phyloP scores from a whole-genome alignment of 306 rosid species.

The Lablab purpureus region DNA sequence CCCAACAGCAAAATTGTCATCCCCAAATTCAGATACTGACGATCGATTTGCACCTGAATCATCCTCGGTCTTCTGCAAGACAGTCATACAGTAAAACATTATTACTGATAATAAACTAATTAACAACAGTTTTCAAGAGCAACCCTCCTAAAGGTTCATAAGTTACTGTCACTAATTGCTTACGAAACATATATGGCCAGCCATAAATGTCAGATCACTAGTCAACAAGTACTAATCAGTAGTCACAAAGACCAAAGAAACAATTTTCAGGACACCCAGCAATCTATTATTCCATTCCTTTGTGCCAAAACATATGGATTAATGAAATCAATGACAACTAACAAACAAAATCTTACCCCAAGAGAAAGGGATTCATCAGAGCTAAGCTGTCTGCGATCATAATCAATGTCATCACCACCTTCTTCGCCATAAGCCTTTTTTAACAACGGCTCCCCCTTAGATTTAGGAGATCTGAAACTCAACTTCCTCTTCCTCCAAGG shows the following conservation, averaged over 20 bases:
- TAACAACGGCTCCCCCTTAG: constrained; percentile 93
- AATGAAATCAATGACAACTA: constrained; percentile 31
- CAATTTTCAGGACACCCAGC: constrained; percentile 27
- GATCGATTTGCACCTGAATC: constrained; percentile 83
- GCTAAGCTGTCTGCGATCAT: constrained; percentile 95
- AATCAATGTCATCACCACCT: constrained; percentile 99
- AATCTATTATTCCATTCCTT: constrained; percentile 1
- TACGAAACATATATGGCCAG: neutral
- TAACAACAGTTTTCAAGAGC: constrained; percentile 31
- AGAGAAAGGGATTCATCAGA: constrained; percentile 82
- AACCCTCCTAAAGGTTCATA: constrained; percentile 27
- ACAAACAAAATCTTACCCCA: constrained; percentile 64
- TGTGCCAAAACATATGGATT: constrained; percentile 25
- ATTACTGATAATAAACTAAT: constrained; percentile 36
- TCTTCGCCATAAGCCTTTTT: constrained; percentile 98
- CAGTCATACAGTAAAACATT: constrained; percentile 43
- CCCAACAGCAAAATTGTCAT: constrained; percentile 92
- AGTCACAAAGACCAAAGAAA: constrained; percentile 25
- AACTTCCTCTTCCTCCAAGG: constrained; percentile 99
- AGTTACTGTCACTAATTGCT: constrained; percentile 7
- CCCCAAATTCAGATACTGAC: constrained; percentile 94
- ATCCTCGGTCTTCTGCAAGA: constrained; percentile 74
- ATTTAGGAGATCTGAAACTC: constrained; percentile 96
- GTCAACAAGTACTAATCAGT: neutral
- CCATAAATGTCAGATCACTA: constrained; percentile 9